These are phyloP conservation scores for Wickerhamiella cacticola DNA, from an alignment of 805 yeast genomes.

Conservation along the genomic window DNA sequence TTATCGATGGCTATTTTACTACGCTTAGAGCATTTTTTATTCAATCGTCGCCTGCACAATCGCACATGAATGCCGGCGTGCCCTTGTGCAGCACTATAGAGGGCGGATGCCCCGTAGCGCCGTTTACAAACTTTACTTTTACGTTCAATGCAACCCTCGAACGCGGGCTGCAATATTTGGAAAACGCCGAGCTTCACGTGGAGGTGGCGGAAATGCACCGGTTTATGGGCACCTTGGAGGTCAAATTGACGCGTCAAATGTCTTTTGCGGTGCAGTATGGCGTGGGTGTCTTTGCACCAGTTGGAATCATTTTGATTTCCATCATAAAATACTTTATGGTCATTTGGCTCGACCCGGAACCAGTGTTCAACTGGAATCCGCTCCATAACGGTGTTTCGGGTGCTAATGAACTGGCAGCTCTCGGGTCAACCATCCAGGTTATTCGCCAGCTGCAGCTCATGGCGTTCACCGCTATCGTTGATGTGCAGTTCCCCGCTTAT, in stretches of 20 bases:
- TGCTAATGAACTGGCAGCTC: constrained; percentile 6
- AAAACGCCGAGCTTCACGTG: neutral
- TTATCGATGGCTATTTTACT: neutral
- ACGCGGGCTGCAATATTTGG: neutral
- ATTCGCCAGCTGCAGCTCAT: neutral
- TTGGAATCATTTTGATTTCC: neutral
- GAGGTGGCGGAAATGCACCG: neutral
- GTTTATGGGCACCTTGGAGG: constrained; percentile 1
- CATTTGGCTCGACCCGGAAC: constrained; percentile 7
- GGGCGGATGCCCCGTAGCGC: neutral
- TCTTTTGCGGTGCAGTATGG: neutral
- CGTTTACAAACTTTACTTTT: neutral
- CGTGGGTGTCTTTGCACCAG: neutral
- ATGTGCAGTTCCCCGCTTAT: constrained; percentile 9
- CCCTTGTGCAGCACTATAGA: neutral
- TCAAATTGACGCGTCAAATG: neutral
- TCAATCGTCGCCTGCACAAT: neutral
- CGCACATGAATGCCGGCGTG: neutral
- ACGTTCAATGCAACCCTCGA: neutral
- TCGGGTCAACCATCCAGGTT: constrained; percentile 1
- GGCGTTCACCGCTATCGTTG: neutral
- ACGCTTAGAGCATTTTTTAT: neutral
- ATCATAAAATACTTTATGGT: neutral
- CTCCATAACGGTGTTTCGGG: neutral
- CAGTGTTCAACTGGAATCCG: constrained; percentile 7